Evolutionary conservation across 768 basidiomycete genomes (phyloP).

Genomic region (Hygrophoropsis aurantiaca): DNA sequence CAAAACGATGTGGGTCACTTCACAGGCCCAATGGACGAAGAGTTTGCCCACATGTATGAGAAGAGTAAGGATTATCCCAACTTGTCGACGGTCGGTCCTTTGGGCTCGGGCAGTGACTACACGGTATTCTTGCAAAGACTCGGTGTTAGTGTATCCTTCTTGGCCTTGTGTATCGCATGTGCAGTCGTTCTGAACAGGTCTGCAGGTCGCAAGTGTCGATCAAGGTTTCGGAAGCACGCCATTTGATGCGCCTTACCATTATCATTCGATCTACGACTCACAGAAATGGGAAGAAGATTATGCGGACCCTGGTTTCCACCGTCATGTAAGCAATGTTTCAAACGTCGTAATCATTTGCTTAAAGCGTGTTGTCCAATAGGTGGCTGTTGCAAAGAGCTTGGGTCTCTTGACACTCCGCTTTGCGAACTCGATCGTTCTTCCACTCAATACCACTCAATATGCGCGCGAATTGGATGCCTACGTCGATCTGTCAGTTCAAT

Average conservation of each 20-base stretch:
- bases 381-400: constrained; percentile 65
- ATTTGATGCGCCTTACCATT: constrained; percentile 71
- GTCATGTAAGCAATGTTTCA: constrained; percentile 49
- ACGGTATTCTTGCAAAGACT: constrained; percentile 88
- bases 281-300: constrained; percentile 73
- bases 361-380: constrained; percentile 35
- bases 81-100: constrained; percentile 46
- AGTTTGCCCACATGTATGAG: constrained; percentile 39
- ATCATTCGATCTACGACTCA: constrained; percentile 74
- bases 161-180: neutral
- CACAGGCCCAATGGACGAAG: constrained; percentile 39
- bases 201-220: constrained; percentile 34
- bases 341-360: neutral
- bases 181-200: neutral
- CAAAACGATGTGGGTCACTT: constrained; percentile 53
- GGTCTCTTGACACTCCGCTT: constrained; percentile 65
- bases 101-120: constrained; percentile 90
- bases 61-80: constrained; percentile 27
- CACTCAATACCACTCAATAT: constrained; percentile 79
- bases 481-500: constrained; percentile 48
- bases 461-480: constrained; percentile 64
- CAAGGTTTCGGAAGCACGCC: constrained; percentile 31
- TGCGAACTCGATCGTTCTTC: constrained; percentile 62
- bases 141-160: constrained; percentile 46
- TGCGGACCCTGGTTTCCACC: constrained; percentile 73